Evolutionary conservation across 169 alveolate species (phyloP).

Genomic region (Eimeria acervulina): DNA sequence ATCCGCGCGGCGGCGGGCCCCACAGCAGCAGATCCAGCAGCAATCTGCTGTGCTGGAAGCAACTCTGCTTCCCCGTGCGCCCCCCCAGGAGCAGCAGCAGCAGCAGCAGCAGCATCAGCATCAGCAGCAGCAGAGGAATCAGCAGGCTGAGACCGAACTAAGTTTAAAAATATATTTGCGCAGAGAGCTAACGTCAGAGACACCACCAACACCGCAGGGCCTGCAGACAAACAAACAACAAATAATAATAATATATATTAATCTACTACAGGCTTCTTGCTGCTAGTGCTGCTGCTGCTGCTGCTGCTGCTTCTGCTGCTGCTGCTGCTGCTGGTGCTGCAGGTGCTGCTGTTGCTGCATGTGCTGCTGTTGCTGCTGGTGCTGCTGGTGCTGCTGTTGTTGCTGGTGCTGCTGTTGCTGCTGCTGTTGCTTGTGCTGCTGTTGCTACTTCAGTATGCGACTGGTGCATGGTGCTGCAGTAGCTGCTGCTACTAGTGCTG

Average conservation of each 20-base stretch:
- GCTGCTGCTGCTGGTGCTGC: no score
- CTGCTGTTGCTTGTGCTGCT: no score
- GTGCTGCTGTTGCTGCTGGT: no score
- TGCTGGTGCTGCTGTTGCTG: no score
- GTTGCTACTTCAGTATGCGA: neutral
- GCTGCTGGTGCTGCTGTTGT: no score
- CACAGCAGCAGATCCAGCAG: neutral
- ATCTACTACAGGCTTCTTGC: neutral
- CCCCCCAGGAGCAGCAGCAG: neutral
- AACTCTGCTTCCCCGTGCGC: neutral
- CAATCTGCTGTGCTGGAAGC: neutral
- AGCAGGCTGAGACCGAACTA: conserved; percentile 14
- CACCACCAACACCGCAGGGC: conserved; percentile 86
- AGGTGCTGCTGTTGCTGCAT: no score
- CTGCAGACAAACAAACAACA: neutral
- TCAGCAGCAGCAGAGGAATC: neutral
- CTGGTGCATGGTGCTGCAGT: no score
- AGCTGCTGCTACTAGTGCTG: no score
- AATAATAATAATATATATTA: neutral
- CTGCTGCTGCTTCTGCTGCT: no score
- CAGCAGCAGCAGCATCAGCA: neutral
- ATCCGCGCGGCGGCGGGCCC: neutral
- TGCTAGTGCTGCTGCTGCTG: no score
- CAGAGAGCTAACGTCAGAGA: conserved; percentile 84
- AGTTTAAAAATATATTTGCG: conserved; percentile 84